phyloP scores from a whole-genome alignment of 2,329 filamentous ascomycete genomes.

The Penicillium nordicum region DNA sequence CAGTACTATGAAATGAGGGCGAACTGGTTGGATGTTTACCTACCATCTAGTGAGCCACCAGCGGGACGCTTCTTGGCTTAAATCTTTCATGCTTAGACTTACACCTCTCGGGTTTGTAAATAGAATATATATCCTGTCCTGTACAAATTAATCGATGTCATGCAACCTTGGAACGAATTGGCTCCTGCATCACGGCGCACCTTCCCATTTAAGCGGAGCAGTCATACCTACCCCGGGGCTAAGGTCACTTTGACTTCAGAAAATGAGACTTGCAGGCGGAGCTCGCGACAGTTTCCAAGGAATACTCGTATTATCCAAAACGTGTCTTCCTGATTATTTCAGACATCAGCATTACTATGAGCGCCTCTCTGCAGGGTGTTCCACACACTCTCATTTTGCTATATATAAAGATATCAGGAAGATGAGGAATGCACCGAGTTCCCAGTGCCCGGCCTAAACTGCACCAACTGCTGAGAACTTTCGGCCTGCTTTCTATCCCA shows the following conservation, averaged over 20 bases:
- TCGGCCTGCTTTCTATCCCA: constrained; percentile 13
- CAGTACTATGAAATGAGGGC: constrained; percentile 64
- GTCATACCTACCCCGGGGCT: neutral
- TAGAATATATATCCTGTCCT: constrained; percentile 1
- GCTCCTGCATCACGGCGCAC: neutral
- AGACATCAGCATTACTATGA: neutral
- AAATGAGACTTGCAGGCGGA: neutral
- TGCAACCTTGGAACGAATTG: neutral
- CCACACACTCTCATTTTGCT: neutral
- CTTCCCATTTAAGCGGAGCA: neutral
- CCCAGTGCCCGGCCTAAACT: neutral
- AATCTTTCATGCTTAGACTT: neutral
- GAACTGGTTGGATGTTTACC: neutral
- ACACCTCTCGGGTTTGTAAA: neutral
- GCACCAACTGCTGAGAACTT: constrained; percentile 5
- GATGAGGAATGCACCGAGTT: neutral
- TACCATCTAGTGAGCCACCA: neutral
- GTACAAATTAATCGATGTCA: neutral
- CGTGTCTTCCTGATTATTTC: neutral
- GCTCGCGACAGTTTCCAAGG: neutral
- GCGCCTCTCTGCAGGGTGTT: neutral
- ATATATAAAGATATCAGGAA: neutral
- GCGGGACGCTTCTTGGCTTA: neutral
- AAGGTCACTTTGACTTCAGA: neutral
- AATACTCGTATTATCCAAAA: neutral